Conservation (phyloP, 148 eudicot genomes). For the Limonium bicolor region DNA sequence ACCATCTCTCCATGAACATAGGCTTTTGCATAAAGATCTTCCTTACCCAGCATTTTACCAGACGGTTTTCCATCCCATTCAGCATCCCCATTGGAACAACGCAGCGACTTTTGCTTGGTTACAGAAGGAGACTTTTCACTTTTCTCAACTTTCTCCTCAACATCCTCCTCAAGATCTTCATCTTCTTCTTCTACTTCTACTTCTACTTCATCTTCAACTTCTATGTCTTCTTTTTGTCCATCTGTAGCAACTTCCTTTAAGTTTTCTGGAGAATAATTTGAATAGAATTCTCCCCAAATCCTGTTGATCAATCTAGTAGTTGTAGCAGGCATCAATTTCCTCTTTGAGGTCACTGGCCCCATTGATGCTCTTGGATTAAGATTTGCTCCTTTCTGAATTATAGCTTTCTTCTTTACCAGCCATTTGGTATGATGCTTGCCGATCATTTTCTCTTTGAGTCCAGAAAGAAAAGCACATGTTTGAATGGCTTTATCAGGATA, state of each 20-base stretch:
- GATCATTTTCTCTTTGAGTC: slow-evolving; percentile 68
- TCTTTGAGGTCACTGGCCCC: slow-evolving; percentile 49
- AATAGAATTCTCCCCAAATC: slow-evolving; percentile 94
- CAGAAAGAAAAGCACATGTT: slow-evolving; percentile 58
- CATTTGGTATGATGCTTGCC: slow-evolving; percentile 86
- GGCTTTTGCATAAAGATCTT: slow-evolving; percentile 41
- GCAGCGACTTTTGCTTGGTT: slow-evolving; percentile 24
- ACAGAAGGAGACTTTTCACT: slow-evolving; percentile 13
- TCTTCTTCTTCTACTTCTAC: slow-evolving; percentile 39
- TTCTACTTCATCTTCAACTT: slow-evolving; percentile 52
- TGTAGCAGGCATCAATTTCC: slow-evolving; percentile 87
- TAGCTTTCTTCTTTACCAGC: slow-evolving; percentile 66
- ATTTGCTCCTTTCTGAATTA: slow-evolving; percentile 39
- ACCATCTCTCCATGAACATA: slow-evolving; percentile 39
- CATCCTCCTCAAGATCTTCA: slow-evolving; percentile 25
- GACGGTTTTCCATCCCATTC: slow-evolving; percentile 55
- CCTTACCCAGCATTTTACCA: slow-evolving; percentile 25
- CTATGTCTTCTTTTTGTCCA: slow-evolving; percentile 39
- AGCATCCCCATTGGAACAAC: slow-evolving; percentile 21
- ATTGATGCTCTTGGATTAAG: slow-evolving; percentile 76
- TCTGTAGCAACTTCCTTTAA: slow-evolving; percentile 22
- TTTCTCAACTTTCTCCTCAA: slow-evolving; percentile 18
- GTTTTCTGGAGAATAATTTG: slow-evolving; percentile 67
- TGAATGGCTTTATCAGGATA: slow-evolving; percentile 71
- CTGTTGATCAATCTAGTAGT: slow-evolving; percentile 79